Conservation (phyloP, 805 yeast species). For the Aciculoconidium aculeatum region DNA sequence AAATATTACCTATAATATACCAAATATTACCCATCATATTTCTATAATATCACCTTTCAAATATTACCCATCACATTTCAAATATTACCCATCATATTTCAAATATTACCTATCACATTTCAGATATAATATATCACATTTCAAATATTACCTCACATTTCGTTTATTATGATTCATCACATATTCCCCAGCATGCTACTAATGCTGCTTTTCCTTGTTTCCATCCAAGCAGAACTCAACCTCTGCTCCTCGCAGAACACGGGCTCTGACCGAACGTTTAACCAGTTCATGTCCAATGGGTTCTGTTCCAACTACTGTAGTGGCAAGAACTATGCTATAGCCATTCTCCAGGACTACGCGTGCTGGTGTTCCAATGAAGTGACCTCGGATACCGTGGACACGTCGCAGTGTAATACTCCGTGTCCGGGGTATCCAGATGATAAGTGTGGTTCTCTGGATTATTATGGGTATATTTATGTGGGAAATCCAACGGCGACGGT, state of each 20-base stretch:
- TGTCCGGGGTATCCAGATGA: slow-evolving; percentile 46
- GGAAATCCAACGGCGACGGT: slow-evolving; percentile 12
- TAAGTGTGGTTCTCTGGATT: slow-evolving; percentile 37
- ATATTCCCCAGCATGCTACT: too few species aligned
- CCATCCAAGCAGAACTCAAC: slow-evolving; percentile 6
- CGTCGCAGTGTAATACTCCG: slow-evolving; percentile 26
- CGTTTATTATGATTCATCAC: too few species aligned
- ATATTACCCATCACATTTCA: too few species aligned
- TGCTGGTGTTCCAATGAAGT: slow-evolving; percentile 60
- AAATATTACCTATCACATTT: too few species aligned
- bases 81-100: too few species aligned
- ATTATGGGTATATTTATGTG: slow-evolving; percentile 50
- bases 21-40: too few species aligned
- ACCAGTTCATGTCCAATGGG: slow-evolving; percentile 43
- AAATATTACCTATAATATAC: too few species aligned
- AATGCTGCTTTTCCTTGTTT: too few species aligned
- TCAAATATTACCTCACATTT: too few species aligned
- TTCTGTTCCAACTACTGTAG: slow-evolving; percentile 43
- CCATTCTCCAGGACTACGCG: slow-evolving; percentile 41
- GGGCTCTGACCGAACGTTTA: slow-evolving; percentile 11
- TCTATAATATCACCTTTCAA: too few species aligned
- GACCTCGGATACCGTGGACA: slow-evolving; percentile 37
- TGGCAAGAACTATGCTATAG: slow-evolving; percentile 41
- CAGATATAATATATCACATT: too few species aligned
- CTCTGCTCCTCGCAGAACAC: slow-evolving; percentile 22